Conservation (phyloP, 805 yeast species). For the Ogataea glucozyma region DNA sequence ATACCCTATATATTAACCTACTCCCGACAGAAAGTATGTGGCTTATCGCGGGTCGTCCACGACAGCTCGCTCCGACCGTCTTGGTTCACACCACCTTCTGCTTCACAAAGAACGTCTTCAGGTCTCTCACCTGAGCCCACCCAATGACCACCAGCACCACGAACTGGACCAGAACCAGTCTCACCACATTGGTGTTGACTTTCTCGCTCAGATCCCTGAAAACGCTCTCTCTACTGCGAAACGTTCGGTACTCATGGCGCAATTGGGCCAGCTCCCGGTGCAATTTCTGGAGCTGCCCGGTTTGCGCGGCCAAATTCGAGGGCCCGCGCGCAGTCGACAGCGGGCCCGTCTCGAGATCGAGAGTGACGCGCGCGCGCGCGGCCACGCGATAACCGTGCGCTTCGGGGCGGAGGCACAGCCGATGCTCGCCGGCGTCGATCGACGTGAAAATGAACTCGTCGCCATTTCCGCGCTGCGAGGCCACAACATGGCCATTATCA, state of each 20-base stretch:
- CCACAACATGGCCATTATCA: slow-evolving; percentile 79
- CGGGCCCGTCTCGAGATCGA: slow-evolving; percentile 73
- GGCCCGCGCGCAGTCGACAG: slow-evolving; percentile 56
- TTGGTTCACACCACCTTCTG: slow-evolving; percentile 68
- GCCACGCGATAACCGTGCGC: slow-evolving; percentile 40
- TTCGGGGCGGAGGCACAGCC: slow-evolving; percentile 63
- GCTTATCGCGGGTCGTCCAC: too few relatives aligned
- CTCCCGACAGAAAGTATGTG: too few relatives aligned
- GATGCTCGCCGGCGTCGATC: slow-evolving; percentile 81
- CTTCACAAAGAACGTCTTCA: slow-evolving; percentile 81
- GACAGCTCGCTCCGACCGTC: too few relatives aligned
- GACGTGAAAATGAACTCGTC: slow-evolving; percentile 78
- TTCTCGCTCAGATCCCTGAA: slow-evolving; percentile 79
- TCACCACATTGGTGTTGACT: slow-evolving; percentile 70
- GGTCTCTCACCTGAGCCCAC: slow-evolving; percentile 71
- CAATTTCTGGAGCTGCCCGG: slow-evolving; percentile 40
- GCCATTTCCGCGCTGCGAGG: slow-evolving; percentile 60
- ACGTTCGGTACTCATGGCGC: slow-evolving; percentile 62
- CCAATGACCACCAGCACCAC: slow-evolving; percentile 68
- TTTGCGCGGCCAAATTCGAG: slow-evolving; percentile 49
- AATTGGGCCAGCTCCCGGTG: slow-evolving; percentile 58
- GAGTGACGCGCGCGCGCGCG: slow-evolving; percentile 54
- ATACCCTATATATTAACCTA: too few relatives aligned
- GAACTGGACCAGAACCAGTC: slow-evolving; percentile 75
- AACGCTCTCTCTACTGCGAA: slow-evolving; percentile 66